Percentiles rank a stretch among this genome's conserved stretches.
Evolutionary conservation across 192 early-diverging fungal genomes (phyloP).

Genomic region (Oehlia diaphana): DNA sequence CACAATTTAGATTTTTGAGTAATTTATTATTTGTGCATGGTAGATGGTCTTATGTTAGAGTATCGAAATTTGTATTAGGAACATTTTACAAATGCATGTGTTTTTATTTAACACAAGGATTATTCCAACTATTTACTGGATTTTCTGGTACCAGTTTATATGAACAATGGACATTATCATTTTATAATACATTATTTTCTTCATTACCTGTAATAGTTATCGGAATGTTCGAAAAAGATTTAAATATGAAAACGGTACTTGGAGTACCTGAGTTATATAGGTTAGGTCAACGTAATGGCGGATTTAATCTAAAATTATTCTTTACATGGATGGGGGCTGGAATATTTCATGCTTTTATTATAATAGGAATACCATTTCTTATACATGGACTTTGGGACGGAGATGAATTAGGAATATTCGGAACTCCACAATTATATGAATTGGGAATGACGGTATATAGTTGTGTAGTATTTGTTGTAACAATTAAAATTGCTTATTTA

Average conservation of each 20-base stretch:
- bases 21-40: constrained; percentile 85
- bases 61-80: constrained; percentile 79
- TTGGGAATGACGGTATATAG: constrained; percentile 58
- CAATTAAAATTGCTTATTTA: constrained; percentile 69
- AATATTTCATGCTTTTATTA: constrained; percentile 51
- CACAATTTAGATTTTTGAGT: constrained; percentile 83
- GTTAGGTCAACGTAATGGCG: constrained; percentile 54
- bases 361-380: constrained; percentile 53
- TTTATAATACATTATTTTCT: constrained; percentile 85
- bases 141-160: constrained; percentile 74
- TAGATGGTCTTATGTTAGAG: constrained; percentile 81
- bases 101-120: constrained; percentile 72
- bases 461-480: constrained; percentile 65
- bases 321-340: constrained; percentile 56
- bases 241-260: constrained; percentile 63
- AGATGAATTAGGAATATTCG: constrained; percentile 34
- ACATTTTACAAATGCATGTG: constrained; percentile 88
- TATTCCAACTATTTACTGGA: constrained; percentile 77
- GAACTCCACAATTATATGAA: constrained; percentile 56
- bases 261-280: constrained; percentile 74
- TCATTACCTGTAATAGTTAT: constrained; percentile 77
- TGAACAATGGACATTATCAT: constrained; percentile 75
- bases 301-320: constrained; percentile 56
- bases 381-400: constrained; percentile 44
- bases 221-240: constrained; percentile 83